Conservation (phyloP, 2,329 filamentous ascomycete species). For the Neophaeococcomyces mojaviensis region DNA sequence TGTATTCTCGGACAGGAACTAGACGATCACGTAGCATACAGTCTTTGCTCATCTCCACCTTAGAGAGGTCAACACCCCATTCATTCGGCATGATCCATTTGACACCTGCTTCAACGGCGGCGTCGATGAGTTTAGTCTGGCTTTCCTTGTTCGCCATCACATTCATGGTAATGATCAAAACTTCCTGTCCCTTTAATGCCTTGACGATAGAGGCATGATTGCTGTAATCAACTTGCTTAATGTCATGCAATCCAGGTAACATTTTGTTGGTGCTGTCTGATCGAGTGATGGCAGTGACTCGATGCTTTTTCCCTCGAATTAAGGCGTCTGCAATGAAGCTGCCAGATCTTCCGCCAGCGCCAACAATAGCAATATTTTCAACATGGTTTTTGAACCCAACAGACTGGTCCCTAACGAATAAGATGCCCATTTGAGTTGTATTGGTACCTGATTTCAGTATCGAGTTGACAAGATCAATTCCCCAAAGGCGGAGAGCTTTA, state of each 20-base stretch:
- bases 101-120: slow-evolving; percentile 48
- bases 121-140: slow-evolving; percentile 39
- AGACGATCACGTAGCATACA: neutral
- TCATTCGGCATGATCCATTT: slow-evolving; percentile 49
- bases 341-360: slow-evolving; percentile 14
- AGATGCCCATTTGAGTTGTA: neutral
- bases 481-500: too few species aligned
- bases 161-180: slow-evolving; percentile 48
- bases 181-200: slow-evolving; percentile 48
- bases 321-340: slow-evolving; percentile 28
- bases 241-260: slow-evolving; percentile 32
- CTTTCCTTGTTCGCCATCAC: slow-evolving; percentile 32
- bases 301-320: slow-evolving; percentile 43
- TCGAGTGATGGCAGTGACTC: slow-evolving; percentile 47
- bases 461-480: too few species aligned
- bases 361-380: slow-evolving; percentile 31
- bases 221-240: slow-evolving; percentile 38
- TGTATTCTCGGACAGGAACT: slow-evolving; percentile 25
- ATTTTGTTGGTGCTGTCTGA: slow-evolving; percentile 35
- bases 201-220: slow-evolving; percentile 39
- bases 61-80: slow-evolving; percentile 25
- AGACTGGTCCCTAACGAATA: neutral
- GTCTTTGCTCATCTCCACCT: slow-evolving; percentile 29
- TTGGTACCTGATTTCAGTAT: neutral
- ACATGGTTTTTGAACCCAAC: slow-evolving; percentile 23